Percentiles rank a stretch among this genome's conserved stretches.
These are phyloP conservation scores for Flaveria brownii DNA, from an alignment of 129 eudicot species.

Conservation along the genomic window DNA sequence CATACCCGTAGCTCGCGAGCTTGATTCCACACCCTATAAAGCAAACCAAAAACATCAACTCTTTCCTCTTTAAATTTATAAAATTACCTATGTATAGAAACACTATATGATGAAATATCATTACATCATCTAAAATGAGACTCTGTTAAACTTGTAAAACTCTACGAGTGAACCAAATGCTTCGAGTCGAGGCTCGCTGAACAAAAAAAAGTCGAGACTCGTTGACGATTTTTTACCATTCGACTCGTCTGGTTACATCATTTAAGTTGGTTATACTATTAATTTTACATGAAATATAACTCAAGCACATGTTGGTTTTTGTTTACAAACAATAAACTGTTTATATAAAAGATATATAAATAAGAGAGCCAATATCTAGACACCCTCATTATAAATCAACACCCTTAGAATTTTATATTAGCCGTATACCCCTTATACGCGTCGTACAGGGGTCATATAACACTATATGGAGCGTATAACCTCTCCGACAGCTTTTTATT, in stretches of 20 bases:
- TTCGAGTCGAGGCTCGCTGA: not conserved
- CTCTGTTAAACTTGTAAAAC: not conserved
- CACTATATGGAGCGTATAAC: too few relatives aligned
- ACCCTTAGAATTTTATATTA: too few relatives aligned
- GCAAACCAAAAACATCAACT: not conserved
- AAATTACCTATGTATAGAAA: not conserved
- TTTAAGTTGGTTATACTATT: not conserved
- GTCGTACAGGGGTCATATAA: too few relatives aligned
- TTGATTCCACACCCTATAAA: slow-evolving; percentile 67
- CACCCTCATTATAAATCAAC: too few relatives aligned
- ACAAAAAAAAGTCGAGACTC: not conserved
- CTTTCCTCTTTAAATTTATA: not conserved
- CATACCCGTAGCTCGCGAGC: slow-evolving; percentile 82
- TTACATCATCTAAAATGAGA: not conserved
- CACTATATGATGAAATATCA: not conserved
- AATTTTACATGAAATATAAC: not conserved
- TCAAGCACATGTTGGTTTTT: not conserved
- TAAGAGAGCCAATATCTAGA: too few relatives aligned
- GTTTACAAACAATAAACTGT: not conserved
- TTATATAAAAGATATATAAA: not conserved
- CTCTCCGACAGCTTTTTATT: too few relatives aligned
- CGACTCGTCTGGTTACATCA: not conserved
- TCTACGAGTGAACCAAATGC: not conserved
- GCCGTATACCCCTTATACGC: too few relatives aligned
- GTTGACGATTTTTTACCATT: not conserved